Evolutionary conservation across 2,329 filamentous ascomycete genomes (phyloP).

Genomic region (Thielaviopsis cerberus): DNA sequence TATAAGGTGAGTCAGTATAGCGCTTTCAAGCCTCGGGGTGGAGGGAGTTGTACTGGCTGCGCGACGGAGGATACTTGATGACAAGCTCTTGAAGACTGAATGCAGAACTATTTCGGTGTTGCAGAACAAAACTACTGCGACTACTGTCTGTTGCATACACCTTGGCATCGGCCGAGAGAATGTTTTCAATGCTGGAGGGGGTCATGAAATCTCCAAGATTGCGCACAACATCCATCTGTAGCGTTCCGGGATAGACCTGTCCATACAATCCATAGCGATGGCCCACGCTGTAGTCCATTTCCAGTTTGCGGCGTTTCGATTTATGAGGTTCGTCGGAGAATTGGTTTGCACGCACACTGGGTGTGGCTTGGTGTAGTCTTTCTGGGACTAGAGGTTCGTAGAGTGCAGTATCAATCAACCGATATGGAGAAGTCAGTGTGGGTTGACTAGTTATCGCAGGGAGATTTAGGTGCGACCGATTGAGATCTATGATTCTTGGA

Average conservation of each 20-base stretch:
- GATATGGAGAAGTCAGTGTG: neutral
- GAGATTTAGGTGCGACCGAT: neutral
- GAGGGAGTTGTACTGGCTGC: neutral
- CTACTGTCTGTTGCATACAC: conserved; percentile 85
- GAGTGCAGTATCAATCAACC: neutral
- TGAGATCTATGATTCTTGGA: neutral
- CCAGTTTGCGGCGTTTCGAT: conserved; percentile 52
- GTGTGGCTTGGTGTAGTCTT: neutral
- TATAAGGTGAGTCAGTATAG: conserved; percentile 16
- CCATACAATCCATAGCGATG: conserved; percentile 75
- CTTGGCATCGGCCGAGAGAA: conserved; percentile 61
- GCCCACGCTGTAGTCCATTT: conserved; percentile 28
- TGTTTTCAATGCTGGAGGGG: conserved; percentile 56
- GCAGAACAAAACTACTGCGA: conserved; percentile 69
- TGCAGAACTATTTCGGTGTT: conserved; percentile 59
- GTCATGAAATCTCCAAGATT: conserved; percentile 42
- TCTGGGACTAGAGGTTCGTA: neutral
- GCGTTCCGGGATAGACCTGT: conserved; percentile 62
- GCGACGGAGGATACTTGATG: conserved; percentile 53
- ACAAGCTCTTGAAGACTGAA: conserved; percentile 74
- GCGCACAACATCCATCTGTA: conserved; percentile 57
- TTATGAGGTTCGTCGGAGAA: conserved; percentile 31
- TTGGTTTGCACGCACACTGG: conserved; percentile 12
- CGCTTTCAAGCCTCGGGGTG: too few species aligned
- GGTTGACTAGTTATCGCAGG: too few species aligned